Base-by-base conservation (phyloP, 1,284 basidiomycete species). In the Ganoderma sinense region DNA sequence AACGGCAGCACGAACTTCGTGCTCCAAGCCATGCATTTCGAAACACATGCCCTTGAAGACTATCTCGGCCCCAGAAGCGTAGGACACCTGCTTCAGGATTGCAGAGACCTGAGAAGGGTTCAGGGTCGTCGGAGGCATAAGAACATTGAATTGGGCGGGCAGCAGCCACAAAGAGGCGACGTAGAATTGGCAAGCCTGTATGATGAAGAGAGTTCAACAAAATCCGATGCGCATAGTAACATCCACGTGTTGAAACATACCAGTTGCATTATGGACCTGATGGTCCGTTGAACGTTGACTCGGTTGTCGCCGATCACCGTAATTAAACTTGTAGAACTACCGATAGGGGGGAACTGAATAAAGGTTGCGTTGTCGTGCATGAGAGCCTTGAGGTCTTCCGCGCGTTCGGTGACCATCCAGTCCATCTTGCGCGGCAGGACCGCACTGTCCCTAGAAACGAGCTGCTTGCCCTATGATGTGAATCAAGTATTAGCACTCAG, bases 21-120 rank as follows among this genome's bases (percentile, higher is more conserved):
- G 88, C 81, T 99, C 97, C 55, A 97, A 86, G n/a, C 97, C 97
- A 78, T 98, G 95, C 84, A 98, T 92, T 84, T 99, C 97, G 77
- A 99, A 98, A 82, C 95, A 96, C 88, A 97, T 98, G 78, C 91
- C 93, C 84, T 98, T 99, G 86, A 98, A 99, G 8, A 98, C 95
- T 43, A 97, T 90, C 80, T 99, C 97, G 40, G 97, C 96, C 2
- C 97, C 96, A 1, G 96, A 95, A 16, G 90, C 86, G 73, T 93
- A 90, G 60, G 96, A 94, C 66, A 98, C 93, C 78, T 94, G 92
- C 81, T 96, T 95, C 69, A 98, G 85, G 59, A 98, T 87, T 1
- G 91, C 89, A 26, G 95, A 91, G 67, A 98, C 93, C 77, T 97
- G 94, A 4, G 92, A 87, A 14, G 93, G 88, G 78, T 95, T 98